Evolutionary conservation across 2,329 filamentous ascomycete species (phyloP), one percentile per base, ranked within the genome.

Genomic region (Aureobasidium sp.): DNA sequence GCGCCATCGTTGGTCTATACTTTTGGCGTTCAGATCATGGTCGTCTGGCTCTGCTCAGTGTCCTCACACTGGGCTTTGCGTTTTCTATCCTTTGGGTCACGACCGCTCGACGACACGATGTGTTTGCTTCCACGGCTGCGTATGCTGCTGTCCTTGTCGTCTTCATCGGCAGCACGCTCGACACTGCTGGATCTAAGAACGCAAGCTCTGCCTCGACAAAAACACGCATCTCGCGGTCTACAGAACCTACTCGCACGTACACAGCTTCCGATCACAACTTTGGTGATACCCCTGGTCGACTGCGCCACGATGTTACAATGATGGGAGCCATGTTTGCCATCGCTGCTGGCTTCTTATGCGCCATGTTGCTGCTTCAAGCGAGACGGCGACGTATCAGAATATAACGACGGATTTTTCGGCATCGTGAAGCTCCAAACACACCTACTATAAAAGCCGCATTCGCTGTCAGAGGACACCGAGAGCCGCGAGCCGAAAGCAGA

Each of bases 101-200:
- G 1, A 55, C 22, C 1, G 53, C 53, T 12, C 14, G 44, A 29
- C 5, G 40, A 50, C 25, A 39, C 12, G 53, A 55, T 17, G 22
- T 55, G 1, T 55, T 30, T 25, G 32, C 44, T 14, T 25, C 42
- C 1, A 49, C 41, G 3, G 44, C 53, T 1, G 38, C 44, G 11
- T 55, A 55, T 16, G 53, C 42, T 32, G 44, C 55, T 39, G 42
- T 74, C 7, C 90, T 91, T 66, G 67, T 86, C 38, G 70, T 75
- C 1, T 66, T 77, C 30, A 88, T 90, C 64, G 76, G 74, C 3
- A 37, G 21, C 16, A 37, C 44, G 30, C 32, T 37, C 4, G 30
- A 48, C n/a, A 16, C 7, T 14, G 22, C 14, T 14, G 39, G 14
- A 11, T 6, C 27, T 30, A 11, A 14, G 8, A n/a, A 8, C 3